Base-by-base conservation (phyloP, 768 basidiomycete genomes). In the Candolleomyces aberdarensis region DNA sequence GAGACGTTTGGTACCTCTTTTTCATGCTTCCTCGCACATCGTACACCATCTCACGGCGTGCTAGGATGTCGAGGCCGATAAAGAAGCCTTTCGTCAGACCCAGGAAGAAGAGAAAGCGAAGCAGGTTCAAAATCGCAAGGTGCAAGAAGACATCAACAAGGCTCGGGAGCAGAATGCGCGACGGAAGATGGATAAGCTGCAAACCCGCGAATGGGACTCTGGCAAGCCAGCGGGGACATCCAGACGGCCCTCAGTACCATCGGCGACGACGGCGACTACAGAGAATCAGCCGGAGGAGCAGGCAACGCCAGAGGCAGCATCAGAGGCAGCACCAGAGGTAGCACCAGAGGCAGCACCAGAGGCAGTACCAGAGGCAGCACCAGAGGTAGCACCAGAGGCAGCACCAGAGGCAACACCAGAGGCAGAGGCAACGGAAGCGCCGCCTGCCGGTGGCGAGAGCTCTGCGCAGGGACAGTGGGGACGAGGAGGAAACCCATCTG, bases 171-270 rank as follows among this genome's bases (percentile, higher is more conserved):
- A 89, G 75, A 91, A 89, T 64, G 90, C 91, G 57, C 85, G 84
- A 65, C 79, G 88, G 40, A 94, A 94, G 76, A 78, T 92, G 82
- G 89, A 89, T n/a, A 91, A 88, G 76, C 80, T 85, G 22, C 85
- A 84, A 67, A 85, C 75, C 64, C 83, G 92, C 15, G 92, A 94
- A 76, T 94, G 92, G 92, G 92, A 94, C 70, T 87, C 89, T 31
- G 89, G 85, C 19, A 94, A 94, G 66, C 72, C 78, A 8, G 59
- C 20, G 68, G 15, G 52, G 57, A 63, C 50, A 43, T 51, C 51
- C 53, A 56, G 41, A 44, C 63, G 8, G 20, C 36, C 36, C 36
- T 36, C 36, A 6, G 36, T 7, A 6, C 36, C 36, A 7, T 36
- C 36, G 6, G 36, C 8, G 36, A 36, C 36, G 36, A 36, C 36